These are phyloP conservation scores for Apiotrichum gracile DNA, from an alignment of 1,284 basidiomycete species.

Conservation along the genomic window DNA sequence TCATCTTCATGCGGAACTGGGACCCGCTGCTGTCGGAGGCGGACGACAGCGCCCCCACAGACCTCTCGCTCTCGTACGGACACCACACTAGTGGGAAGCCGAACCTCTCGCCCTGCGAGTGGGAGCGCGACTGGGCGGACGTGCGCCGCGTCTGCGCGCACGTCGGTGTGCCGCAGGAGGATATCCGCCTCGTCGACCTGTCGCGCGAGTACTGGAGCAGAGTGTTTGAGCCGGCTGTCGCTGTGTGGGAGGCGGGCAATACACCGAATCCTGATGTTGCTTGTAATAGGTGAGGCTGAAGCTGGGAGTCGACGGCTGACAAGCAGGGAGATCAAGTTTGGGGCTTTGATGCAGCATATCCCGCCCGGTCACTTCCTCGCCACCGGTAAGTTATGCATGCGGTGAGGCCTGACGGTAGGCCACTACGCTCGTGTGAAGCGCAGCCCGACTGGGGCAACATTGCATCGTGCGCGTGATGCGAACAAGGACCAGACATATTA, in stretches of 20 bases:
- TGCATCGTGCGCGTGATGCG: constrained; percentile 61
- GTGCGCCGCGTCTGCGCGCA: constrained; percentile 70
- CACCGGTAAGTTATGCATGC: constrained; percentile 55
- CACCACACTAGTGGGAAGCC: constrained; percentile 45
- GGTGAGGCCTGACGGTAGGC: constrained; percentile 50
- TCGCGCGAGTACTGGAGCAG: constrained; percentile 79
- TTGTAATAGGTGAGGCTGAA: constrained; percentile 67
- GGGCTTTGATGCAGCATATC: constrained; percentile 67
- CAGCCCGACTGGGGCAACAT: constrained; percentile 49
- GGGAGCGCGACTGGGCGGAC: constrained; percentile 92
- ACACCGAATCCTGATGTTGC: constrained; percentile 93
- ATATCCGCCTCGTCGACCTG: constrained; percentile 63
- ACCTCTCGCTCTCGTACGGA: constrained; percentile 7
- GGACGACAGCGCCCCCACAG: background rate
- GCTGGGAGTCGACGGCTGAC: background rate
- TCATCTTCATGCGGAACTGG: constrained; percentile 97
- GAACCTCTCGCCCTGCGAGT: constrained; percentile 77
- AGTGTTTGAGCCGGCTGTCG: constrained; percentile 78
- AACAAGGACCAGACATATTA: constrained; percentile 93
- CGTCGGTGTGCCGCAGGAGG: constrained; percentile 58
- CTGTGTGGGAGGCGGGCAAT: constrained; percentile 65
- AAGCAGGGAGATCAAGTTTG: constrained; percentile 88
- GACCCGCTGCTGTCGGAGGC: constrained; percentile 49
- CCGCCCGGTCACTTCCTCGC: constrained; percentile 59
- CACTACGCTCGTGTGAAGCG: constrained; percentile 80